These are phyloP conservation scores for Cyberlindnera xylosilytica DNA, from an alignment of 805 yeast genomes.

Conservation along the genomic window DNA sequence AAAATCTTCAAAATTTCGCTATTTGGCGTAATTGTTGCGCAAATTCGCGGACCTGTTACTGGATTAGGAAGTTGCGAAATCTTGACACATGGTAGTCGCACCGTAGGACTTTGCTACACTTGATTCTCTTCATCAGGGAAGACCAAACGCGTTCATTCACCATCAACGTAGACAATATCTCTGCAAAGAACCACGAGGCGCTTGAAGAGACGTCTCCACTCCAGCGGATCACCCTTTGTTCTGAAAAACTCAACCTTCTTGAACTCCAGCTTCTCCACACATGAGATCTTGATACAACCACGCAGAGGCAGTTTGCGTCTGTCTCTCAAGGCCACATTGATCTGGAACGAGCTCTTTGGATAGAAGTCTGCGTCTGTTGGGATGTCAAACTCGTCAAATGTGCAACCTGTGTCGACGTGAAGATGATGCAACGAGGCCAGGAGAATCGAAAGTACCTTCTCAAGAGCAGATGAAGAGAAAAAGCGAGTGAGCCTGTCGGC, in stretches of 20 bases:
- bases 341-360: conserved; percentile 15
- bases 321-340: conserved; percentile 38
- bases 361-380: conserved; percentile 12
- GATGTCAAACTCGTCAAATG: conserved; percentile 14
- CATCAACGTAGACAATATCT: conserved; percentile 47
- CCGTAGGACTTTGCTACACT: too few relatives aligned
- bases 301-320: conserved; percentile 40
- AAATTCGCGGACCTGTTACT: too few relatives aligned
- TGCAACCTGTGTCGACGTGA: conserved; percentile 33
- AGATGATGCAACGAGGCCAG: conserved; percentile 40
- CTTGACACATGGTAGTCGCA: too few relatives aligned
- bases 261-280: conserved; percentile 35
- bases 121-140: too few relatives aligned
- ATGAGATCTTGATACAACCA: conserved; percentile 45
- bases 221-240: conserved; percentile 64
- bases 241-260: conserved; percentile 54
- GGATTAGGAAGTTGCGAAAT: too few relatives aligned
- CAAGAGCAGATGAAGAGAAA: conserved; percentile 43
- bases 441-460: conserved; percentile 39
- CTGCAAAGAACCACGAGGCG: conserved; percentile 53
- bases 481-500: conserved; percentile 48
- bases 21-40: too few relatives aligned
- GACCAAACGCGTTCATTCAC: neutral
- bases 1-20: too few relatives aligned
- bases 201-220: conserved; percentile 69